Base-by-base conservation (phyloP, 208 protist species). In the Trypanosoma lewisi region DNA sequence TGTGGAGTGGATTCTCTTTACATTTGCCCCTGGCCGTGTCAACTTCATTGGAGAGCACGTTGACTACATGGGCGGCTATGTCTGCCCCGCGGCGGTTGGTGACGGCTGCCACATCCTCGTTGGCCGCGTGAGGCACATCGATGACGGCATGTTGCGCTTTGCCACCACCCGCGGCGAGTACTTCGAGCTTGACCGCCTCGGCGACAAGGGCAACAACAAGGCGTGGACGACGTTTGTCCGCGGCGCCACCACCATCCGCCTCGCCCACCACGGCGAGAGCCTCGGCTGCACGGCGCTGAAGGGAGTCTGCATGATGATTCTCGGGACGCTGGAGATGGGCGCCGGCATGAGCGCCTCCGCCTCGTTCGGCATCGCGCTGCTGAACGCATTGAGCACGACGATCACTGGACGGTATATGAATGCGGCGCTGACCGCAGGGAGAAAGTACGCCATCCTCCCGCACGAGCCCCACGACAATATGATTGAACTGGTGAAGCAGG, bases 41-140 rank as follows among this genome's bases (percentile, higher is more conserved):
- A 97, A 97, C 70, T 66, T 95, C 28, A 97, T 97, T 49, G 92
- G 92, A 21, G 89, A 97, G 65, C 92, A 97, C 74, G 87, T 91
- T 8, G 92, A 96, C 79, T 96, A 95, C 72, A 87, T 85, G 74
- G 85, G 78, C 19, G 87, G 88, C 4, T 87, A 74, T 59, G 83
- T 91, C 39, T 91, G 88, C 71, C 89, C 89, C 0, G 82, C 85
- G 1, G 85, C 80, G 0, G 53, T 89, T 25, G 34, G 61, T 41
- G 74, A 89, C 33, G 81, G 80, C 36, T 84, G 78, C 1, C 80
- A 87, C 72, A 83, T 89, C n/a, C 73, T 88, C 28, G 85, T 85
- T 5, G 85, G 85, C 14, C 81, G 82, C 37, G 81, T 91, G 58
- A 67, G 64, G 51, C 77, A 80, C 72, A 49, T 83, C 25, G 62